phyloP scores from a whole-genome alignment of 106 monocot species.

The Dactylorhiza incarnata region DNA sequence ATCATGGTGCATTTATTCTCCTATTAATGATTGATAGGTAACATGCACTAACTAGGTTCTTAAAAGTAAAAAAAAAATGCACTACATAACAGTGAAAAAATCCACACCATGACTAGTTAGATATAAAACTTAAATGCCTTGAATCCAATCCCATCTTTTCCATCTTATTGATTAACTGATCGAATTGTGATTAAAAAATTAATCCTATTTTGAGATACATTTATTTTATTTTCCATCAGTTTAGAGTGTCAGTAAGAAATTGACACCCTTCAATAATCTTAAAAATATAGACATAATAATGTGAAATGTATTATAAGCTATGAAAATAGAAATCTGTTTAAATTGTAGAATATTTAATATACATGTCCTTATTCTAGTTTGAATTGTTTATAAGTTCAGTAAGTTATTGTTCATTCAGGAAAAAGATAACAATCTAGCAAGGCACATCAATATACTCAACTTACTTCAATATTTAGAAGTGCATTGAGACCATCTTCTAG shows the following conservation, averaged over 20 bases:
- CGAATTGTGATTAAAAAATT: background rate
- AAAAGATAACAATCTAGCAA: constrained; percentile 5
- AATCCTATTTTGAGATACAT: background rate
- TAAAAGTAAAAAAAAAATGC: background rate
- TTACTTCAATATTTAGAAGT: constrained; percentile 93
- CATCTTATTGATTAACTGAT: background rate
- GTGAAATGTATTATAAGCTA: background rate
- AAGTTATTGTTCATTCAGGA: background rate
- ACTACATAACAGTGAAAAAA: background rate
- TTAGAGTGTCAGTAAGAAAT: background rate
- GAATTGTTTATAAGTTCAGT: background rate
- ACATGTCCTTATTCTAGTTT: background rate
- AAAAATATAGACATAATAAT: background rate
- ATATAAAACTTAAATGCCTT: background rate
- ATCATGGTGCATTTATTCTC: no score
- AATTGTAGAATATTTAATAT: background rate
- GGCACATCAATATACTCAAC: constrained; percentile 5
- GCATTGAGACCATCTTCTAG: constrained; percentile 96
- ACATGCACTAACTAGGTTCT: background rate
- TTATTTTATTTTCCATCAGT: background rate
- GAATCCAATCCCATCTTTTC: background rate
- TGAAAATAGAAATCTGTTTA: background rate
- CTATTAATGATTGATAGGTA: no score
- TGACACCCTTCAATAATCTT: background rate
- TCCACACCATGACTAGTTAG: background rate